Percentiles rank a stretch among this genome's conserved stretches.
These are phyloP conservation scores for Cyberlindnera sargentensis DNA, from an alignment of 805 yeast genomes.

Conservation along the genomic window DNA sequence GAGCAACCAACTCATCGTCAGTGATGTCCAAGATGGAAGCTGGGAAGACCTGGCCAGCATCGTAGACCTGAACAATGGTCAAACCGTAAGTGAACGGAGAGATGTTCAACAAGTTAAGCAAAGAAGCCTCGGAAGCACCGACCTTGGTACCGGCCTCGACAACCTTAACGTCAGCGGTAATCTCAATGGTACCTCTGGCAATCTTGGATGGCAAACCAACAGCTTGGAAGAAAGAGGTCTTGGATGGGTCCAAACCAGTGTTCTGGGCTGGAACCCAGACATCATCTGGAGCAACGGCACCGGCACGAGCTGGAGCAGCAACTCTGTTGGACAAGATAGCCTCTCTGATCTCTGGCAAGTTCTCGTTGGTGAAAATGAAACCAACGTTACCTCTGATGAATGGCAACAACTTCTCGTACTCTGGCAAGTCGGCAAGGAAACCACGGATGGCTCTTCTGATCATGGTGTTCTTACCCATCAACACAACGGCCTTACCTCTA, in stretches of 20 bases:
- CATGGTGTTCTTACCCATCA: conserved; percentile 99
- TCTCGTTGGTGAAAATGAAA: conserved; percentile 97
- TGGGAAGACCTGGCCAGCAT: conserved; percentile 98
- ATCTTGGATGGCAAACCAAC: conserved; percentile 99
- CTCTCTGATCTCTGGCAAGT: conserved; percentile 90
- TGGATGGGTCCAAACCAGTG: conserved; percentile 99
- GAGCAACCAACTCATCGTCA: conserved; percentile 89
- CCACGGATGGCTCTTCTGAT: conserved; percentile 99
- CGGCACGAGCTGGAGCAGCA: conserved; percentile 99
- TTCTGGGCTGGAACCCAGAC: conserved; percentile 98
- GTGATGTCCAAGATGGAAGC: conserved; percentile 95
- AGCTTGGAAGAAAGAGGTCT: conserved; percentile 99
- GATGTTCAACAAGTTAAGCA: conserved; percentile 98
- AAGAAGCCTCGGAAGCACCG: conserved; percentile 98
- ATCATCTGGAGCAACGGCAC: conserved; percentile 98
- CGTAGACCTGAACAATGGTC: conserved; percentile 94
- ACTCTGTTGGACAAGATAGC: conserved; percentile 85
- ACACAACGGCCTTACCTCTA: conserved; percentile 90
- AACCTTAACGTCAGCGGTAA: conserved; percentile 94
- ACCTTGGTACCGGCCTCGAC: conserved; percentile 81
- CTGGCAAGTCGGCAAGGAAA: conserved; percentile 89
- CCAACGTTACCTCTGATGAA: conserved; percentile 98
- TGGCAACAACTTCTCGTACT: conserved; percentile 91
- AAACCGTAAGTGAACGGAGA: conserved; percentile 99
- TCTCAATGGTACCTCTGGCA: conserved; percentile 99